phyloP scores from a whole-genome alignment of 352 stramenopile genomes.

The Phytophthora quininea region DNA sequence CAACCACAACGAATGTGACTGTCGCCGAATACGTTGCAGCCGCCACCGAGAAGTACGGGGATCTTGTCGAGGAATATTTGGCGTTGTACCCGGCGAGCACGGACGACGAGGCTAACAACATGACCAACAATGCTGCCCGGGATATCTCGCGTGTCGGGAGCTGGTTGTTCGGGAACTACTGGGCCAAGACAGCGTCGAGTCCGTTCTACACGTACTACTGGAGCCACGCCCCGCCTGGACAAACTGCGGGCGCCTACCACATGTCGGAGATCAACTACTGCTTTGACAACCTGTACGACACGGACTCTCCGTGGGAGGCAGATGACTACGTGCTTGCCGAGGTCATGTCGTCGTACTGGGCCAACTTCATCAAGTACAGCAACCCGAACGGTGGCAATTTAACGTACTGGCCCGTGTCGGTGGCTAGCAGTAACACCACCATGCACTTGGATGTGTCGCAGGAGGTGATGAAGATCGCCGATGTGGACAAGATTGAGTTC shows the following conservation, averaged over 20 bases:
- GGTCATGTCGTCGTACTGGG: slow-evolving; percentile 25
- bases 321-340: slow-evolving; percentile 24
- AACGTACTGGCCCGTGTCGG: slow-evolving; percentile 10
- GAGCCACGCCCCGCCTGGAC: slow-evolving; percentile 20
- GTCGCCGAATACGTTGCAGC: slow-evolving; percentile 21
- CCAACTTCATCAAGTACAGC: slow-evolving; percentile 24
- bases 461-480: slow-evolving; percentile 11
- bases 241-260: slow-evolving; percentile 20
- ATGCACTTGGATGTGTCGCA: slow-evolving; percentile 16
- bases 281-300: slow-evolving; percentile 30
- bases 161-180: slow-evolving; percentile 26
- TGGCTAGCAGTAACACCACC: slow-evolving; percentile 12
- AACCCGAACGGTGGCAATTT: slow-evolving; percentile 23
- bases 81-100: slow-evolving; percentile 17
- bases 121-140: slow-evolving; percentile 11
- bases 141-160: slow-evolving; percentile 19
- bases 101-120: slow-evolving; percentile 9
- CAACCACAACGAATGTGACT: slow-evolving; percentile 22
- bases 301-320: slow-evolving; percentile 16
- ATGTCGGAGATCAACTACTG: slow-evolving; percentile 35
- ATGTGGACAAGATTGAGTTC: slow-evolving; percentile 10
- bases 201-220: slow-evolving; percentile 25
- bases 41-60: slow-evolving; percentile 11
- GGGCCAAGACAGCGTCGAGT: slow-evolving; percentile 10
- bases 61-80: slow-evolving; percentile 18